Percentiles rank a stretch among this genome's conserved stretches.
Conservation (phyloP, 2,329 filamentous ascomycete species). For the Claviceps humidiphila region DNA sequence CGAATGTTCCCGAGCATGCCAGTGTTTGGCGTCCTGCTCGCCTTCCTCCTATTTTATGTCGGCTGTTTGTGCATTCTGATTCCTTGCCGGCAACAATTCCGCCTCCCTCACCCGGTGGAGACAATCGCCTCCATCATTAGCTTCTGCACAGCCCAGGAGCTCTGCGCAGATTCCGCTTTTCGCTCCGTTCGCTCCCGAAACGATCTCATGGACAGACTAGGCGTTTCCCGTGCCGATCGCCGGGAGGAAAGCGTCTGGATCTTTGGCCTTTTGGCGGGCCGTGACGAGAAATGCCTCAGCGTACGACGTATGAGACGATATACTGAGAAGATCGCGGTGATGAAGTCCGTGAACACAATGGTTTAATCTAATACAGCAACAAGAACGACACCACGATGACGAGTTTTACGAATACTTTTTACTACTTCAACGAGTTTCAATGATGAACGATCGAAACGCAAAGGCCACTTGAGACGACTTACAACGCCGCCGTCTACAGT, state of each 20-base stretch:
- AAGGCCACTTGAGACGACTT: not conserved
- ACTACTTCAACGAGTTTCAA: not conserved
- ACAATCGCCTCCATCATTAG: conserved; percentile 66
- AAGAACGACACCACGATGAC: not conserved
- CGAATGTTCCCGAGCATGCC: conserved; percentile 61
- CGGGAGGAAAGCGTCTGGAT: conserved; percentile 39
- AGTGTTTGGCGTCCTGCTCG: conserved; percentile 60
- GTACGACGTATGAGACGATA: conserved; percentile 31
- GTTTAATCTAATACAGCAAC: not conserved
- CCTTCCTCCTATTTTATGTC: conserved; percentile 57
- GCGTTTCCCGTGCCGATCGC: conserved; percentile 32
- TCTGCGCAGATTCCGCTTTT: conserved; percentile 63
- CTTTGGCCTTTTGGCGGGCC: conserved; percentile 29
- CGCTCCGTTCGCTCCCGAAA: conserved; percentile 50
- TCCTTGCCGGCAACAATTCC: conserved; percentile 44
- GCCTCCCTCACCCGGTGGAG: conserved; percentile 60
- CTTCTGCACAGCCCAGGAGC: conserved; percentile 60
- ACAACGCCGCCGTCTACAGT: not conserved
- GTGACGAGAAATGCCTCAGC: conserved; percentile 29
- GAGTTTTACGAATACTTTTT: not conserved
- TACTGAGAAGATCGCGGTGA: conserved; percentile 26
- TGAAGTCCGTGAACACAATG: conserved; percentile 15
- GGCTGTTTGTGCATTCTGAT: conserved; percentile 48
- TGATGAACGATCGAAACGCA: not conserved
- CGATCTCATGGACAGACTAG: conserved; percentile 57